Conservation (phyloP, 495 filamentous ascomycete species). For the Haplographium delicatum region DNA sequence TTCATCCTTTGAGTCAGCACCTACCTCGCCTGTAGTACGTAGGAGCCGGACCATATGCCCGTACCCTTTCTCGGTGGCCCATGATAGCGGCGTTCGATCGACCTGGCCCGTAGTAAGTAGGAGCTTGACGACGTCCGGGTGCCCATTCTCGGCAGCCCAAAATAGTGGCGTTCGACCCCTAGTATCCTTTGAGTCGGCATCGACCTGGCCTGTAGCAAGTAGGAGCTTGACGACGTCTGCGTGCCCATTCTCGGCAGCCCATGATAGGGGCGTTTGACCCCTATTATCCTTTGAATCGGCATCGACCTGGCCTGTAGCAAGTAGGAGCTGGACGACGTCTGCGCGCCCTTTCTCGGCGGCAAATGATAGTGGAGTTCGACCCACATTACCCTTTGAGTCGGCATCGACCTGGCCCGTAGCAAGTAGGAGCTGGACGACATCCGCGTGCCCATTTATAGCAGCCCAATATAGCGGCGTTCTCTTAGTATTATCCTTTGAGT, state of each 20-base stretch:
- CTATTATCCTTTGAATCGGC: not conserved
- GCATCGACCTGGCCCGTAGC: no score
- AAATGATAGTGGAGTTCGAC: not conserved
- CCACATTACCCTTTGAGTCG: no score
- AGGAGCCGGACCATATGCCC: constrained; percentile 22
- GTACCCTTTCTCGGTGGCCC: constrained; percentile 24
- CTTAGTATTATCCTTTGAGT: no score
- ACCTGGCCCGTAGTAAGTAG: constrained; percentile 4
- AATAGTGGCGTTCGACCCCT: not conserved
- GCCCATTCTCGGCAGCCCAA: no score
- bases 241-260: no score
- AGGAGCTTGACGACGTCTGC: no score
- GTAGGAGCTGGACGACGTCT: not conserved
- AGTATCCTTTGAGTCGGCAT: constrained; percentile 8
- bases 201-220: constrained; percentile 11
- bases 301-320: not conserved
- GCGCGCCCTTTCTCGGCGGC: no score
- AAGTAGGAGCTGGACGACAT: no score
- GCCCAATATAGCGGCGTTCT: not conserved
- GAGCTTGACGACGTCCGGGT: no score
- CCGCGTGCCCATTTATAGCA: no score
- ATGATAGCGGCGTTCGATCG: constrained; percentile 23
- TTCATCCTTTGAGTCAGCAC: not conserved
- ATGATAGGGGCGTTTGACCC: not conserved
- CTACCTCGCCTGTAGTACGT: constrained; percentile 18